Evolutionary conservation across 257 asterid genomes (phyloP).

Genomic region (Capsicum pubescens): DNA sequence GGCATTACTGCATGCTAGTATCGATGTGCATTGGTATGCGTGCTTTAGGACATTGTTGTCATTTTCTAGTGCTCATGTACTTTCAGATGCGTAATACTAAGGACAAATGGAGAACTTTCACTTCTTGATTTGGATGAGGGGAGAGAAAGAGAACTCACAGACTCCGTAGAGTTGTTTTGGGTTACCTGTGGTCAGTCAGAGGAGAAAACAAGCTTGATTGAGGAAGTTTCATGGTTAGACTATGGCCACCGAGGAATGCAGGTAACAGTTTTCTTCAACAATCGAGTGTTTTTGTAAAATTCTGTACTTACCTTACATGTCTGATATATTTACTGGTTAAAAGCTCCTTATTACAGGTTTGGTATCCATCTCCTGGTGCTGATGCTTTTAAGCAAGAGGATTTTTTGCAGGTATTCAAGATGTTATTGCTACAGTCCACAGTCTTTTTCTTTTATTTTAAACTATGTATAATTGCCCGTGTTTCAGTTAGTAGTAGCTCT

Average conservation of each 20-base stretch:
- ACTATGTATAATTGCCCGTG: conserved; percentile 13
- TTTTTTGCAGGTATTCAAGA: conserved; percentile 81
- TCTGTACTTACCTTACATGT: conserved; percentile 37
- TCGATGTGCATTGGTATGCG: conserved; percentile 10
- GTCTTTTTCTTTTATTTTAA: conserved; percentile 25
- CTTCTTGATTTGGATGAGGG: conserved; percentile 99
- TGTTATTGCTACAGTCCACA: conserved; percentile 10
- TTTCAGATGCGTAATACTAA: conserved; percentile 83
- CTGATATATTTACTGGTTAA: conserved; percentile 49
- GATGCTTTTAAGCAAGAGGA: conserved; percentile 98
- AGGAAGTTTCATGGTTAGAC: conserved; percentile 98
- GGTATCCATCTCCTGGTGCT: conserved; percentile 98
- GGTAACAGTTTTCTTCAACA: conserved; percentile 61
- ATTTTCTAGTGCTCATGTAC: conserved; percentile 22
- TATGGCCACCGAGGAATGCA: conserved; percentile 99
- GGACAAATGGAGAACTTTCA: conserved; percentile 96
- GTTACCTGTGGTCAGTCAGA: conserved; percentile 95
- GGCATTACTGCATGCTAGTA: conserved; percentile 32
- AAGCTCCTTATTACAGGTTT: conserved; percentile 77
- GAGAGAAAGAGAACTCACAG: conserved; percentile 93
- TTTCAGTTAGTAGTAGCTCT: conserved; percentile 19
- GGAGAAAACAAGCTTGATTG: conserved; percentile 94
- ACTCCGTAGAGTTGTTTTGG: conserved; percentile 98
- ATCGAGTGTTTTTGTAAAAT: neutral
- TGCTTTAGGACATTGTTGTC: conserved; percentile 11